Evolutionary conservation across 257 asterid species (phyloP), one percentile per base, ranked within the genome.

Genomic region (Capsicum chinense): DNA sequence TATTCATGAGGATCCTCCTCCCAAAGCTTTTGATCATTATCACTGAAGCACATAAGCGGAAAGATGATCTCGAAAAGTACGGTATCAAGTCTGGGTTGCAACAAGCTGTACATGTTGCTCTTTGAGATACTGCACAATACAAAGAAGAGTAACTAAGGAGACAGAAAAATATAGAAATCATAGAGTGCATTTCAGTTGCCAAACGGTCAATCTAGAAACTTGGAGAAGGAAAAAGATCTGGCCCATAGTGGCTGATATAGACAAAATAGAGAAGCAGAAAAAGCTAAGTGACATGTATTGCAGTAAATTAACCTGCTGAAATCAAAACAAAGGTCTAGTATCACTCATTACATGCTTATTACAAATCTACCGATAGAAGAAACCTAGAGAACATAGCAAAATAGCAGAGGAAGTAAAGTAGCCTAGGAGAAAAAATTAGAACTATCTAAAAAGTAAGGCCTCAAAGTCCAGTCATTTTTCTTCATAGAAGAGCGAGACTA

Each of bases 1-100:
- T 97, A 97, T 90, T 97, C 99, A 62, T 95, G 97, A 0, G 99
- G 99, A 80, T 97, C 99, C 89, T 97, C 99, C 81, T 97, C 96
- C 99, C 99, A 97, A 74, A 97, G 97, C 86, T 86, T 92, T 89
- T 97, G 95, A 88, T 97, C 99, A 85, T 92, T 93, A 92, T 95
- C 98, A 83, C 83, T 95, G 85, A 97, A 97, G 95, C 99, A 97
- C 99, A 97, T 95, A 15, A 97, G 95, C 3, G 99, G 99, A 85
- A 97, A 97, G 80, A 97, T 92, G 67, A 97, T 95, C 92, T 95
- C 97, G 56, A 95, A 94, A 79, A 97, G 98, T 85, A 97, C 93
- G 82, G 91, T 86, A 88, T 97, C 95, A 78, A 97, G 93, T 71
- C 91, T 92, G 84, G 98, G 95, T 88, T 91, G 98, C 91, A 97